Percentiles rank a stretch among this genome's conserved stretches.
Conservation (phyloP, 345 rosid genomes). For the Pelargonium nanum region DNA sequence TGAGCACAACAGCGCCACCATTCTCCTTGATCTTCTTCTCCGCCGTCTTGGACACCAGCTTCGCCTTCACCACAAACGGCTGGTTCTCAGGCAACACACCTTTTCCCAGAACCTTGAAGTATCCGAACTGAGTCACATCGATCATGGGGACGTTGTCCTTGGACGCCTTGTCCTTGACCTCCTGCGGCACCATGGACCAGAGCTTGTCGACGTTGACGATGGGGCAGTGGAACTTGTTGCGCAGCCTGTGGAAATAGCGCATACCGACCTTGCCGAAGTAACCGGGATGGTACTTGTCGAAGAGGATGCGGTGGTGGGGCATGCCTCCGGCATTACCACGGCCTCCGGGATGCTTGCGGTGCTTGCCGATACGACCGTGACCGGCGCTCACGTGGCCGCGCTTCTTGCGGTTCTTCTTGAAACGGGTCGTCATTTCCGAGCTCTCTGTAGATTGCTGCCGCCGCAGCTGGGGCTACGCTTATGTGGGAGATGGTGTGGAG, state of each 20-base stretch:
- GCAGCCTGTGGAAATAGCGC: constrained; percentile 33
- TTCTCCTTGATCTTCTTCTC: constrained; percentile 35
- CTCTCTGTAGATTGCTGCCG: neutral
- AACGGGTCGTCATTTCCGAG: constrained; percentile 36
- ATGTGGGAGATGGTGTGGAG: too few species aligned
- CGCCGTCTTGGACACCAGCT: constrained; percentile 28
- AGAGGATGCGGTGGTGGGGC: constrained; percentile 38
- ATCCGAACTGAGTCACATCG: constrained; percentile 28
- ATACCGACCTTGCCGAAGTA: constrained; percentile 36
- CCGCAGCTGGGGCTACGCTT: too few species aligned
- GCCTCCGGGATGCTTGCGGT: constrained; percentile 34
- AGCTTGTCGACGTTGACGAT: constrained; percentile 34
- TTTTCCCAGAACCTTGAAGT: constrained; percentile 29
- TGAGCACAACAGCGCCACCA: constrained; percentile 28
- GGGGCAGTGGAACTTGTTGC: constrained; percentile 30
- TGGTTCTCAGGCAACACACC: constrained; percentile 23
- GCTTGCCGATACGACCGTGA: constrained; percentile 35
- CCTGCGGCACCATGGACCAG: constrained; percentile 30
- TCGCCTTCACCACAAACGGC: constrained; percentile 31
- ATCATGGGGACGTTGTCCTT: constrained; percentile 24
- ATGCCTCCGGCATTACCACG: constrained; percentile 35
- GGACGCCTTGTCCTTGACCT: constrained; percentile 24
- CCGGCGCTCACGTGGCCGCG: constrained; percentile 38
- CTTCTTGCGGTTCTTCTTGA: constrained; percentile 58
- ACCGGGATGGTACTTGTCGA: constrained; percentile 38